Evolutionary conservation across 1,284 basidiomycete species (phyloP).

Genomic region (Marasmius oreades): DNA sequence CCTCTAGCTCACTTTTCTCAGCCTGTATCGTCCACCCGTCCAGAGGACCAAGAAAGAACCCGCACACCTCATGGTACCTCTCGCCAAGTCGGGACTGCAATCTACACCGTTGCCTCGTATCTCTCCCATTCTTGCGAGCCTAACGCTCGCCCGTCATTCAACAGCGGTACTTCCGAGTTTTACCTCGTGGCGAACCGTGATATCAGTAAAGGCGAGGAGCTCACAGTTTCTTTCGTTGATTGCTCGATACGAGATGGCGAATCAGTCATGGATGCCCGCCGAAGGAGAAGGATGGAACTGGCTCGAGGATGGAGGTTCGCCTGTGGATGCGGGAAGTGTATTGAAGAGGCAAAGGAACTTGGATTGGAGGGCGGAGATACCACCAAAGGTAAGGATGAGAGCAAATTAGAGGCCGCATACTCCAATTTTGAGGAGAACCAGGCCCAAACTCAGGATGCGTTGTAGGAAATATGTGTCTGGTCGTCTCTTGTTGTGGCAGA

Average conservation of each 20-base stretch:
- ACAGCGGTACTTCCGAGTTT: slow-evolving; percentile 57
- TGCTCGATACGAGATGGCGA: slow-evolving; percentile 53
- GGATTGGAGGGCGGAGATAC: slow-evolving; percentile 35
- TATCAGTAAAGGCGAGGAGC: slow-evolving; percentile 68
- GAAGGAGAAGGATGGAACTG: slow-evolving; percentile 65
- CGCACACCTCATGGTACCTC: slow-evolving; percentile 71
- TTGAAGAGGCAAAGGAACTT: slow-evolving; percentile 42
- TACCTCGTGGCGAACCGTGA: slow-evolving; percentile 60
- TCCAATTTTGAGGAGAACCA: slow-evolving; percentile 10
- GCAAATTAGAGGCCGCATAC: slow-evolving; percentile 46
- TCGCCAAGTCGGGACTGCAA: slow-evolving; percentile 67
- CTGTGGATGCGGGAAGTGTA: slow-evolving; percentile 64
- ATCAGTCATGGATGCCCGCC: slow-evolving; percentile 47
- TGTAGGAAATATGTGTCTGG: background rate
- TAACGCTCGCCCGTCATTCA: slow-evolving; percentile 59
- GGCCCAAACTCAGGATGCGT: background rate
- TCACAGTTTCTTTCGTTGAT: slow-evolving; percentile 74
- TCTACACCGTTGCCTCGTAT: slow-evolving; percentile 76
- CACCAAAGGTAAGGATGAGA: slow-evolving; percentile 43
- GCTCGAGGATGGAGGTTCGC: slow-evolving; percentile 79
- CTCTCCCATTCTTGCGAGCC: slow-evolving; percentile 73
- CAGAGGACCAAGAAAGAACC: slow-evolving; percentile 68
- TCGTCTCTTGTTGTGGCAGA: too few species aligned
- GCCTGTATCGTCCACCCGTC: slow-evolving; percentile 47
- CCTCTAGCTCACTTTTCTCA: slow-evolving; percentile 20